phyloP scores from a whole-genome alignment of 306 rosid species.

The Lathyrus oleraceus region DNA sequence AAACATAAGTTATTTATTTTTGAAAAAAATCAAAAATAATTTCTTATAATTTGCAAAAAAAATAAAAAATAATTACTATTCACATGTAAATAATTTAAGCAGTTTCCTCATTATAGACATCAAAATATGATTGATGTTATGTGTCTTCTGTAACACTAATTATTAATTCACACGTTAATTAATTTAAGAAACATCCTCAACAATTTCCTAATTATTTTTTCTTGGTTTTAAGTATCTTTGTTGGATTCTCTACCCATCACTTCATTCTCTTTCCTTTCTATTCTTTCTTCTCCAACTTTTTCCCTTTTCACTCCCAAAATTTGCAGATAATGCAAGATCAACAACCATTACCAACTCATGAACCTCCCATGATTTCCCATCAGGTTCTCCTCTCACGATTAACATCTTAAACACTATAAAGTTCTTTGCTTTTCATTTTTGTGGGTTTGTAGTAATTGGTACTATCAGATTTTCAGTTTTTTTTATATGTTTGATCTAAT shows the following conservation, averaged over 20 bases:
- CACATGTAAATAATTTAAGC: too few relatives aligned
- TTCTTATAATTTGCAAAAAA: too few relatives aligned
- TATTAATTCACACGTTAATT: not conserved
- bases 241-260: not conserved
- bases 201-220: not conserved
- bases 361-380: slow-evolving; percentile 34
- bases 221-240: not conserved
- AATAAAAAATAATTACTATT: too few relatives aligned
- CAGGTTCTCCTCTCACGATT: slow-evolving; percentile 30
- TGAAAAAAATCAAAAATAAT: too few relatives aligned
- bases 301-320: not conserved
- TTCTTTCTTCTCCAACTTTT: not conserved
- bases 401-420: not conserved
- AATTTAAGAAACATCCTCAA: not conserved
- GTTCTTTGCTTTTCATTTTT: slow-evolving; percentile 21
- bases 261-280: not conserved
- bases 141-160: too few relatives aligned
- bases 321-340: slow-evolving; percentile 55
- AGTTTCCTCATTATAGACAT: too few relatives aligned
- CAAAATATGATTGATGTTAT: too few relatives aligned
- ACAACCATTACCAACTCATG: slow-evolving; percentile 36
- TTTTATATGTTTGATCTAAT: slow-evolving; percentile 8
- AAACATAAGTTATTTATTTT: too few relatives aligned
- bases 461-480: not conserved
- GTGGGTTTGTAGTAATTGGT: not conserved